phyloP scores from a whole-genome alignment of 1,139 yeast species.

The Saccharomyces pastorianus region DNA sequence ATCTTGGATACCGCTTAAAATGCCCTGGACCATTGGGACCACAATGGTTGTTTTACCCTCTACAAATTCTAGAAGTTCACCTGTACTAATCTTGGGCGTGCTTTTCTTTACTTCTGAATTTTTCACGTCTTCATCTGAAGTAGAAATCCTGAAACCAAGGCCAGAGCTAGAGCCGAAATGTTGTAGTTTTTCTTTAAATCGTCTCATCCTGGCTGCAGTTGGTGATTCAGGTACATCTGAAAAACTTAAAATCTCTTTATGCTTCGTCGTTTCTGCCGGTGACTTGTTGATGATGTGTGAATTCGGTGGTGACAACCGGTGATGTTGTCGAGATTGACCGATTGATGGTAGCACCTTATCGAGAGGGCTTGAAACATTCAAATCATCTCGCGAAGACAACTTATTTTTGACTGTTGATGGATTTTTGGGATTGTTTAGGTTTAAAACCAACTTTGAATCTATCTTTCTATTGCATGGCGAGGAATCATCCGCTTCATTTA shows the following conservation, averaged over 20 bases:
- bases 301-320: not conserved
- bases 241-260: conserved; percentile 29
- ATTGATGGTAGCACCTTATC: no score
- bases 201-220: not conserved
- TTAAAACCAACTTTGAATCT: no score
- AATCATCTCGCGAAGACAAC: no score
- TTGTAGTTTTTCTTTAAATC: conserved; percentile 1
- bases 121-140: not conserved
- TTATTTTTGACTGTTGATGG: no score
- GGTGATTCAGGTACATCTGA: not conserved
- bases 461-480: no score
- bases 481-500: no score
- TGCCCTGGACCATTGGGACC: not conserved
- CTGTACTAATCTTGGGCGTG: not conserved
- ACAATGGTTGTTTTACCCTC: not conserved
- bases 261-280: not conserved
- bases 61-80: not conserved
- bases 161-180: conserved; percentile 2
- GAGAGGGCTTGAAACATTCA: no score
- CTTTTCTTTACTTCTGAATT: not conserved
- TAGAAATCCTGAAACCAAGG: conserved; percentile 1
- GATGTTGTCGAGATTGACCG: not conserved
- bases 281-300: not conserved
- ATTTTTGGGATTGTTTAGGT: no score
- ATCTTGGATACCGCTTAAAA: not conserved